Conservation (phyloP, 176 grass and related monocot genomes). For the Carex parvula region DNA sequence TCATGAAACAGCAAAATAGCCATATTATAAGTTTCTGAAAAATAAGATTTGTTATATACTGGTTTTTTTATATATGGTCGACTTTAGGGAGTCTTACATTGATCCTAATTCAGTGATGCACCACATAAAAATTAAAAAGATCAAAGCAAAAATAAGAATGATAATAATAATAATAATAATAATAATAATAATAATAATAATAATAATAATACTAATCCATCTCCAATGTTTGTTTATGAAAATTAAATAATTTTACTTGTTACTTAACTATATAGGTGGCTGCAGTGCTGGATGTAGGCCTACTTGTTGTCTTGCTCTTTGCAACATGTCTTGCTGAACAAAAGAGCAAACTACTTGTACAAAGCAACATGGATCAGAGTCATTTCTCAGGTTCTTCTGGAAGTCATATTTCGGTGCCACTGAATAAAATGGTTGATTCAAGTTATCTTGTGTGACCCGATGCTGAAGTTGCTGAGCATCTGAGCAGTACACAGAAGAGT, state of each 20-base stretch:
- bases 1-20: not conserved
- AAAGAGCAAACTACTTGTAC: not conserved
- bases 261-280: not conserved
- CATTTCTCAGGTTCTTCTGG: not conserved
- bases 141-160: not conserved
- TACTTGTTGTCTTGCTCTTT: not conserved
- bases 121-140: not conserved
- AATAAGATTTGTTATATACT: not conserved
- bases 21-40: not conserved
- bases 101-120: not conserved
- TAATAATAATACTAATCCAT: not conserved
- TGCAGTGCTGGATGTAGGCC: not conserved
- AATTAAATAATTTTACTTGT: not conserved
- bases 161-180: not conserved
- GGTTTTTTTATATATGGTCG: not conserved
- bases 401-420: not conserved
- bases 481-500: not conserved
- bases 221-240: not conserved
- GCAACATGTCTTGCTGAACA: not conserved
- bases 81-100: not conserved
- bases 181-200: not conserved
- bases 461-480: not conserved
- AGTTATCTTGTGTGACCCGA: not conserved
- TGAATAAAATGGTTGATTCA: not conserved
- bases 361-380: conserved; percentile 9